Evolutionary conservation across 176 grass and related monocot species (phyloP).

Genomic region (Ampelocalamus luodianensis): DNA sequence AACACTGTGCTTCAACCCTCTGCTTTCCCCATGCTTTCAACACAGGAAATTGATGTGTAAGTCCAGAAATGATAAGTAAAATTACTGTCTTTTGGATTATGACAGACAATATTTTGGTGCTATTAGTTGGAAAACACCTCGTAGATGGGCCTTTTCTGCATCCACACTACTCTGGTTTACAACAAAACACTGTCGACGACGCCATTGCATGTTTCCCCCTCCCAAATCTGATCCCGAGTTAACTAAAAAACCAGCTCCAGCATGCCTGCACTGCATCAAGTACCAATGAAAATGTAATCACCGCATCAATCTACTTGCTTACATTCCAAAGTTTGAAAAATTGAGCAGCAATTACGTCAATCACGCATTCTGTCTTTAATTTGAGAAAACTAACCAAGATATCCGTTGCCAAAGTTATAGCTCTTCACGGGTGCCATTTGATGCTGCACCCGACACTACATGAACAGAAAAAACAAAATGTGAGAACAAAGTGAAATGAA

Average conservation of each 20-base stretch:
- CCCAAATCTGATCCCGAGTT: no score
- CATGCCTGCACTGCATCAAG: not conserved
- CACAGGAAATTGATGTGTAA: no score
- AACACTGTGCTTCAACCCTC: no score
- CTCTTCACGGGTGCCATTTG: slow-evolving; percentile 80
- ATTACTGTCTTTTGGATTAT: no score
- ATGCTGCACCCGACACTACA: slow-evolving; percentile 92
- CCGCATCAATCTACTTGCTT: not conserved
- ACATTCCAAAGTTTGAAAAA: not conserved
- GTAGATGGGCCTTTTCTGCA: no score
- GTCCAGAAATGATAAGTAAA: no score
- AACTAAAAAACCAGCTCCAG: not conserved
- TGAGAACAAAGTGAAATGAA: not conserved
- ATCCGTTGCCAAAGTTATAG: not conserved
- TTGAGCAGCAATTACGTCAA: slow-evolving; percentile 22
- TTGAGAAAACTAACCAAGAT: not conserved
- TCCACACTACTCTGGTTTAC: not conserved
- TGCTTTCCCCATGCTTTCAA: no score
- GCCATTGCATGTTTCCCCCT: not conserved
- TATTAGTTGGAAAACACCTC: not conserved
- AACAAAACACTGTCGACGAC: not conserved
- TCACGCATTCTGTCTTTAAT: not conserved
- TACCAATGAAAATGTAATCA: not conserved
- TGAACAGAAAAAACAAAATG: slow-evolving; percentile 16
- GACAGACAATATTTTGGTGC: no score